Percentiles rank a stretch among this genome's conserved stretches.
phyloP scores from a whole-genome alignment of 2,329 filamentous ascomycete genomes.

The Aspergillus jensenii region DNA sequence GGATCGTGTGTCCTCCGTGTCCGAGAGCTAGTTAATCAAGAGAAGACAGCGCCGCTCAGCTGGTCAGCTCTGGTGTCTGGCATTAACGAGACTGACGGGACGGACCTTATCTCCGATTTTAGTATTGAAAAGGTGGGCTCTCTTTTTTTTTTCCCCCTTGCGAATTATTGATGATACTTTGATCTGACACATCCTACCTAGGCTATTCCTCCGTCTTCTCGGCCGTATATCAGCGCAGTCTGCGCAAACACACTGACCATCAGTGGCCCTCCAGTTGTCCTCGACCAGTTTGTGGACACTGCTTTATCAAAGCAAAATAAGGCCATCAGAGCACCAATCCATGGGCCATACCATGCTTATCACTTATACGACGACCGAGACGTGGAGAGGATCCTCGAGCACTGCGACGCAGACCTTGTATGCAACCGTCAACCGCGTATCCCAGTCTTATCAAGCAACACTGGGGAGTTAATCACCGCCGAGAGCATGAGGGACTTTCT shows the following conservation, averaged over 20 bases:
- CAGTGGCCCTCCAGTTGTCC: slow-evolving; percentile 57
- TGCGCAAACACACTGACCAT: slow-evolving; percentile 60
- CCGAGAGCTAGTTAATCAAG: slow-evolving; percentile 36
- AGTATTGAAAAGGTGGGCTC: slow-evolving; percentile 26
- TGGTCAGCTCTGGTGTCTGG: slow-evolving; percentile 45
- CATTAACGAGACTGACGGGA: slow-evolving; percentile 33
- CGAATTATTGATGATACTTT: no score
- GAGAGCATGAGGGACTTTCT: slow-evolving; percentile 34
- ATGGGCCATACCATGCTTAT: slow-evolving; percentile 59
- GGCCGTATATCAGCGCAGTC: slow-evolving; percentile 60
- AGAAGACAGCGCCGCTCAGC: slow-evolving; percentile 29
- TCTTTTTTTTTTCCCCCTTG: no score
- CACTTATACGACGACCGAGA: slow-evolving; percentile 55
- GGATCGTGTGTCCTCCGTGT: slow-evolving; percentile 42
- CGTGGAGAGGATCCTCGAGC: slow-evolving; percentile 51
- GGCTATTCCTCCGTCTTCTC: slow-evolving; percentile 51
- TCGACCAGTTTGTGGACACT: slow-evolving; percentile 53
- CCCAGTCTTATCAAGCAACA: slow-evolving; percentile 40
- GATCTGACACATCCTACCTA: slow-evolving; percentile 14
- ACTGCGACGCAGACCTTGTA: slow-evolving; percentile 32
- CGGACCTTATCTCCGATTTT: slow-evolving; percentile 24
- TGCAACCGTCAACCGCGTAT: slow-evolving; percentile 29
- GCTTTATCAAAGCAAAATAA: slow-evolving; percentile 51
- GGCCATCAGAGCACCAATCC: slow-evolving; percentile 55
- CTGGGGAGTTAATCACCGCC: slow-evolving; percentile 30